These are phyloP conservation scores for Euphorbia schlechtendalii DNA, from an alignment of 441 rosid species.

Conservation along the genomic window DNA sequence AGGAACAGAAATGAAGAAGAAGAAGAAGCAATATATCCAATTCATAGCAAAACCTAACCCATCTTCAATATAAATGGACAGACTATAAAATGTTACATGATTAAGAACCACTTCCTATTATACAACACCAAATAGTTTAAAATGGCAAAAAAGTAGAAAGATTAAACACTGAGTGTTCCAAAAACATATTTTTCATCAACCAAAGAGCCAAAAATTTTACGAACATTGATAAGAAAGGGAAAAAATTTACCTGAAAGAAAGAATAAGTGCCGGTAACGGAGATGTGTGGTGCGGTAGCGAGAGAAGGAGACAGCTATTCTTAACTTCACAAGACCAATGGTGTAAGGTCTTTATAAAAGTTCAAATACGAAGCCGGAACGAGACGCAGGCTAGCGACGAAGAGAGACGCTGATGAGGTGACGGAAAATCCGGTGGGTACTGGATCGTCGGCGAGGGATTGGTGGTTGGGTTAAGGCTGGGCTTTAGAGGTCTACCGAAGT, in stretches of 20 bases:
- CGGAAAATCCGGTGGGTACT: too few relatives aligned
- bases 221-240: not conserved
- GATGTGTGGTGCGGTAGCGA: not conserved
- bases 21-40: not conserved
- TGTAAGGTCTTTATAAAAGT: not conserved
- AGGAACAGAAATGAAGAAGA: not conserved
- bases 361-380: too few relatives aligned
- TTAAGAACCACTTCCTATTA: not conserved
- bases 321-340: not conserved
- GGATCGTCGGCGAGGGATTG: too few relatives aligned
- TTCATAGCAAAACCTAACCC: not conserved
- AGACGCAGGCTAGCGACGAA: too few relatives aligned
- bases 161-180: not conserved
- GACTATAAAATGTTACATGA: not conserved
- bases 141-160: not conserved
- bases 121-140: not conserved
- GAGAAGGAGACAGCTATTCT: not conserved
- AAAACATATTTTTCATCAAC: not conserved
- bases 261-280: not conserved
- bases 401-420: too few relatives aligned
- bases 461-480: too few relatives aligned
- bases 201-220: not conserved
- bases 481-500: too few relatives aligned
- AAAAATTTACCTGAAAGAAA: not conserved
- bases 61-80: not conserved